Percentiles rank a stretch among this genome's conserved stretches.
phyloP scores from a whole-genome alignment of 768 basidiomycete genomes.

The Leucocoprinus leucothites region DNA sequence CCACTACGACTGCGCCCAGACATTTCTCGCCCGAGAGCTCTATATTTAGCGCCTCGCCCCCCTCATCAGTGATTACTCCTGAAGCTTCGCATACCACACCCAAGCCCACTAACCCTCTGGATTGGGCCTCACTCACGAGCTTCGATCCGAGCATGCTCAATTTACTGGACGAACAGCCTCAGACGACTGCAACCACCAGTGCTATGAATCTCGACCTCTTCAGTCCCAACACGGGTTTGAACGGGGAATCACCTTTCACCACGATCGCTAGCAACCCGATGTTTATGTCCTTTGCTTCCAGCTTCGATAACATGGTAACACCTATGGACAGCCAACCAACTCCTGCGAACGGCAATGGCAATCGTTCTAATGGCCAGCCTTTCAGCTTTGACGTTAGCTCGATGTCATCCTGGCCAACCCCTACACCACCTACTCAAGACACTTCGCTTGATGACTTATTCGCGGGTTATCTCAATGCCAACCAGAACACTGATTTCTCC shows the following conservation, averaged over 20 bases:
- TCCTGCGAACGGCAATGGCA: not conserved
- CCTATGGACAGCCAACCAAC: constrained; percentile 14
- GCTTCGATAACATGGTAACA: constrained; percentile 43
- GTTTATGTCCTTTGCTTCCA: constrained; percentile 78
- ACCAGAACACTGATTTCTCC: constrained; percentile 26
- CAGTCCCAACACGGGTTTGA: constrained; percentile 46
- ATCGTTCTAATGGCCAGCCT: constrained; percentile 12
- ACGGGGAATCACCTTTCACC: constrained; percentile 48
- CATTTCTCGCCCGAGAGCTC: constrained; percentile 17
- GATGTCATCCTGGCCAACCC: constrained; percentile 42
- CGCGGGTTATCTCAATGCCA: constrained; percentile 31
- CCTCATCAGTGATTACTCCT: constrained; percentile 26
- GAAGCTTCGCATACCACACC: constrained; percentile 30
- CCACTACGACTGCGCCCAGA: constrained; percentile 10
- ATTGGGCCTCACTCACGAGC: constrained; percentile 65
- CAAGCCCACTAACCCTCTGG: constrained; percentile 43
- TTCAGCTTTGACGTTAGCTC: constrained; percentile 48
- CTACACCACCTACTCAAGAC: constrained; percentile 30
- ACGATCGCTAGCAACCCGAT: constrained; percentile 82
- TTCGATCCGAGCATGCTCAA: constrained; percentile 71
- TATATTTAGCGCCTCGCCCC: constrained; percentile 21
- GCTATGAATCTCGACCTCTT: constrained; percentile 62
- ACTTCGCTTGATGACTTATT: constrained; percentile 47
- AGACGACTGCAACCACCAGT: constrained; percentile 50
- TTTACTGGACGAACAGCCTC: constrained; percentile 57